phyloP scores from a whole-genome alignment of 305 asterid species.

The Fraxinus greggii region DNA sequence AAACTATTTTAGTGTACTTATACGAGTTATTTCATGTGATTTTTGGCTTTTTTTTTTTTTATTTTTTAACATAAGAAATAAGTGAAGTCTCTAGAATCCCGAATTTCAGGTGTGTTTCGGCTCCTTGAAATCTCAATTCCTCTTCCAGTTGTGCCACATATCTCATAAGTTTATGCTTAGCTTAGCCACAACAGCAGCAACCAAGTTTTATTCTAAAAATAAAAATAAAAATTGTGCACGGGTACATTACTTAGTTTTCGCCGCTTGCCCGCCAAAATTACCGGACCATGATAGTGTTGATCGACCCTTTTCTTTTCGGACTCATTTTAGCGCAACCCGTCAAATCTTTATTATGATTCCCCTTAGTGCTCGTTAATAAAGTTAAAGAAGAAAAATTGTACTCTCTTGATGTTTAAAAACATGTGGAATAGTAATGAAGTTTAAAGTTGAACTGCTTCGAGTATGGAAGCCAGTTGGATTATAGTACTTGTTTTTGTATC shows the following conservation, averaged over 20 bases:
- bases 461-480: constrained; percentile 33
- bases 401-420: constrained; percentile 1
- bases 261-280: background rate
- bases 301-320: background rate
- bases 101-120: background rate
- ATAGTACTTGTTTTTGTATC: constrained; percentile 10
- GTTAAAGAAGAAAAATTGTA: background rate
- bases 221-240: too few species aligned
- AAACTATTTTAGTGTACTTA: background rate
- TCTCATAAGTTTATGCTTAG: background rate
- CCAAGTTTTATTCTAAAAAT: background rate
- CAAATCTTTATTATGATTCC: background rate
- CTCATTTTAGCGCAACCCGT: background rate
- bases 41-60: background rate
- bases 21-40: background rate
- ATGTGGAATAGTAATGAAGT: constrained; percentile 16
- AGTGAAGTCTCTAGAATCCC: background rate
- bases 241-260: background rate
- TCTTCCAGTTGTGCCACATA: background rate
- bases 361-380: background rate
- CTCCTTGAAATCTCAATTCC: background rate
- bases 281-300: background rate
- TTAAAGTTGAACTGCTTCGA: background rate
- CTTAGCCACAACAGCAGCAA: background rate
- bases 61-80: background rate